Evolutionary conservation across 2,329 filamentous ascomycete species (phyloP).

Genomic region (Ascocoryne sarcoides): DNA sequence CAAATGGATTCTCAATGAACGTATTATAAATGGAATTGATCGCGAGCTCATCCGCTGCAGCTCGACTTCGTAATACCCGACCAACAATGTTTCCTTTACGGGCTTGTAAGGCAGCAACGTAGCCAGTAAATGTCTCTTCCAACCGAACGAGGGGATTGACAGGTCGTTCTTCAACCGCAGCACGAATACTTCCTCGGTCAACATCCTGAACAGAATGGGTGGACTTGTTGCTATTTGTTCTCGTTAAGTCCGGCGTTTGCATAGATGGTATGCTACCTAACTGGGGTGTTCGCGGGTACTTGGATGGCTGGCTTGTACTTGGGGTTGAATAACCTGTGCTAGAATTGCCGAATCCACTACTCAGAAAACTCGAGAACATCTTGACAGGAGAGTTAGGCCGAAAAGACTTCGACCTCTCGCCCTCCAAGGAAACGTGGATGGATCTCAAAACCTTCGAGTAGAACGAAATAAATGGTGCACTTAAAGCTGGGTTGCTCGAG

Average conservation of each 20-base stretch:
- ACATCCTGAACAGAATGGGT: slow-evolving; percentile 22
- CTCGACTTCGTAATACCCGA: slow-evolving; percentile 62
- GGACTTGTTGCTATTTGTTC: slow-evolving; percentile 24
- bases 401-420: slow-evolving; percentile 58
- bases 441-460: slow-evolving; percentile 70
- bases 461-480: slow-evolving; percentile 63
- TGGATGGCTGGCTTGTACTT: slow-evolving; percentile 28
- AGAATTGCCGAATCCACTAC: slow-evolving; percentile 43
- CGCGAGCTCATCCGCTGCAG: slow-evolving; percentile 62
- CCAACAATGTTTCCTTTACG: slow-evolving; percentile 83
- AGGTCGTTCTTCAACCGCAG: slow-evolving; percentile 39
- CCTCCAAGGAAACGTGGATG: slow-evolving; percentile 53
- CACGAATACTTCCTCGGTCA: slow-evolving; percentile 28
- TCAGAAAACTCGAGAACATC: slow-evolving; percentile 74
- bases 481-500: slow-evolving; percentile 54
- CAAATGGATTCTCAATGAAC: slow-evolving; percentile 73
- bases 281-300: slow-evolving; percentile 27
- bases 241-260: slow-evolving; percentile 18
- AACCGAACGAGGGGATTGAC: slow-evolving; percentile 63
- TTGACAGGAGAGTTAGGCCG: slow-evolving; percentile 84
- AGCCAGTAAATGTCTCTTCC: slow-evolving; percentile 79
- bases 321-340: no score
- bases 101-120: slow-evolving; percentile 71
- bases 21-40: slow-evolving; percentile 89
- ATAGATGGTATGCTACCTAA: slow-evolving; percentile 37